Evolutionary conservation across 2,329 filamentous ascomycete species (phyloP), one percentile per base, ranked within the genome.

Genomic region (Hirsutella thompsonii): DNA sequence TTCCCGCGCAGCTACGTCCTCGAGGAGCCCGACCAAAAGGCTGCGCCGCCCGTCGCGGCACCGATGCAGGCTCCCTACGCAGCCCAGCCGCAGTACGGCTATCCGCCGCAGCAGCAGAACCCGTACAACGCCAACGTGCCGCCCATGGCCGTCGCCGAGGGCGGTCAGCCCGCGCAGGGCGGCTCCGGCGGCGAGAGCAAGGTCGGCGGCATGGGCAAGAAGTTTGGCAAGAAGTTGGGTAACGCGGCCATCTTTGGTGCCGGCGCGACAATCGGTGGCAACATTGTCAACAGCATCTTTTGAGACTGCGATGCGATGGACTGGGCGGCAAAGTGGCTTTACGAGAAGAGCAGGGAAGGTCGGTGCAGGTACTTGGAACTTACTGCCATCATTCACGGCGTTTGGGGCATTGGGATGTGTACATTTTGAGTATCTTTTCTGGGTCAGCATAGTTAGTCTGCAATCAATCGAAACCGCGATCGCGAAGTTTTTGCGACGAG

Each of bases 1-100:
- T 96, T 96, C 72, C 90, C 90, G n/a, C 77, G 82, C 51, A 87
- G 76, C 59, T 96, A 96, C 58, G 89, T 94, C 47, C 68, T 85
- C 39, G 64, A 83, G 39, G 79, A 89, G 51, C 71, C 82, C 49
- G 79, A 82, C 59, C 57, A 56, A 48, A 51, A 63, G 39, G 33
- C 23, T 4, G 23, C 11, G 18, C 39, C 39, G 16, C 38, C 19
- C n/a, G 20, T 16, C 14, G 30, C 32, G 10, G 20, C 34, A 5
- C 10, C 13, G n/a, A n/a, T n/a, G n/a, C 33, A 38, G n/a, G 51
- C 51, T 20, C 42, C 56, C 37, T 45, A 60, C 60, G 40, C n/a
- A n/a, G n/a, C 46, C 26, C 58, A 59, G 49, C 61, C 53, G 1
- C 57, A 55, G 43, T 63, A 66, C 44, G 64, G 62, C 13, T 67